Base-by-base conservation (phyloP, 2,329 filamentous ascomycete genomes). In the Trichoderma koningiopsis region DNA sequence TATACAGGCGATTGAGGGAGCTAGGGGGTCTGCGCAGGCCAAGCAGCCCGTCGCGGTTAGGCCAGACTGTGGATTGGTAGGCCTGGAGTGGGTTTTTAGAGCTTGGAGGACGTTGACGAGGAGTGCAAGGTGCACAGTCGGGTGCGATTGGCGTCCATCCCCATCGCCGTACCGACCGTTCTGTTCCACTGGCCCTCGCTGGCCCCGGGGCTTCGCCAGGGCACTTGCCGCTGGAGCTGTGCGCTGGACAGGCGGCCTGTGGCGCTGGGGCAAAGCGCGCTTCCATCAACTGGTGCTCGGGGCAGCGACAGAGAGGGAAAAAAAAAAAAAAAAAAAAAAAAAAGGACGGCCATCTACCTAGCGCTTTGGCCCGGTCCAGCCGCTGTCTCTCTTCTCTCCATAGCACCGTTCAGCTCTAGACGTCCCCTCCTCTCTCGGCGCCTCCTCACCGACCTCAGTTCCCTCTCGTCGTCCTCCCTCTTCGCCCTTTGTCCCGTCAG, bases 21-120 rank as follows among this genome's bases (percentile, higher is more conserved):
- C 47, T 49, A 49, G 53, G 35, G 58, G 56, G 57, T 68, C 65
- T 59, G 63, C 47, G n/a, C 57, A 55, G 22, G 65, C 65, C 65
- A 61, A 60, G 65, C 65, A 61, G 65, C 65, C 65, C 65, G 43
- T 68, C 47, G 58, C 49, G 65, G 65, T 61, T 68, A 68, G 65
- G 65, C 49, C 49, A 56, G 47, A 61, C 24, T 68, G 65, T 68
- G 65, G 65, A 61, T 68, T 68, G 63, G 35, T 35, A 49, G 55
- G 64, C 65, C 40, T 56, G 65, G 65, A 33, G 56, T 61, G 65
- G 65, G 43, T 49, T 68, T 31, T 56, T 5, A 40, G 37, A 40
- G 37, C 37, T 40, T 29, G 33, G 24, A 55, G 22, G 24, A 29
- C 5, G 52, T 55, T 10, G 22, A 29, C 40, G 27, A 40, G 37